Evolutionary conservation across 106 monocot species (phyloP).

Genomic region (Vanilla planifolia): DNA sequence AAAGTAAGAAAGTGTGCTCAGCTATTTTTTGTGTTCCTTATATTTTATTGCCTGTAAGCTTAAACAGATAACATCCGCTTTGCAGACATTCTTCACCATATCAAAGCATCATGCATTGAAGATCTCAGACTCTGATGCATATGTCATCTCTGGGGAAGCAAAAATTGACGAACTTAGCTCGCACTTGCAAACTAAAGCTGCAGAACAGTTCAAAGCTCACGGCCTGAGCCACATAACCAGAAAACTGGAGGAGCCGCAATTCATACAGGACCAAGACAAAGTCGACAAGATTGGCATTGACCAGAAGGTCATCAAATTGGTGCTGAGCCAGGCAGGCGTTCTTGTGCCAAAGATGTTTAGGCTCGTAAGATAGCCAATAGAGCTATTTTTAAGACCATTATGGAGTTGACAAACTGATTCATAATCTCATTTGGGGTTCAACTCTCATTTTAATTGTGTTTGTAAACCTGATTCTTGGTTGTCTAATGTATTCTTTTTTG

Average conservation of each 20-base stretch:
- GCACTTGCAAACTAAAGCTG: slow-evolving; percentile 9
- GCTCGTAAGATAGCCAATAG: slow-evolving; percentile 10
- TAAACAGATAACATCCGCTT: neutral
- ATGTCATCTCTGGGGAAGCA: slow-evolving; percentile 9
- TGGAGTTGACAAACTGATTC: slow-evolving; percentile 6
- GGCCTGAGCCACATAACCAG: slow-evolving; percentile 3
- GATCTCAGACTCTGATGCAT: slow-evolving; percentile 8
- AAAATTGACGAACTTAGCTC: slow-evolving; percentile 15
- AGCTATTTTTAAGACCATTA: slow-evolving; percentile 11
- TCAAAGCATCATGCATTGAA: slow-evolving; percentile 13
- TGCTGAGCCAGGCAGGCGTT: slow-evolving; percentile 12
- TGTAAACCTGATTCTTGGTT: too few relatives aligned
- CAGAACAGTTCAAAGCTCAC: slow-evolving; percentile 11
- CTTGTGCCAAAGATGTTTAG: slow-evolving; percentile 6
- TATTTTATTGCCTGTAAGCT: neutral
- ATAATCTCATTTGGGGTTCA: too few relatives aligned
- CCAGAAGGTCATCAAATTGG: slow-evolving; percentile 9
- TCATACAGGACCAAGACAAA: slow-evolving; percentile 5
- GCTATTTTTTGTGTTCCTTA: neutral
- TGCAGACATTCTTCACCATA: slow-evolving; percentile 8
- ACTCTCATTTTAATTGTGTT: too few relatives aligned
- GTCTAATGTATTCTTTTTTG: too few relatives aligned
- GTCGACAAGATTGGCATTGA: slow-evolving; percentile 7
- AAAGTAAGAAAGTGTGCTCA: slow-evolving; percentile 14
- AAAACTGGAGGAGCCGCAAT: neutral